Evolutionary conservation across 768 basidiomycete species (phyloP), one percentile per base, ranked within the genome.

Genomic region (Mycena floridula): DNA sequence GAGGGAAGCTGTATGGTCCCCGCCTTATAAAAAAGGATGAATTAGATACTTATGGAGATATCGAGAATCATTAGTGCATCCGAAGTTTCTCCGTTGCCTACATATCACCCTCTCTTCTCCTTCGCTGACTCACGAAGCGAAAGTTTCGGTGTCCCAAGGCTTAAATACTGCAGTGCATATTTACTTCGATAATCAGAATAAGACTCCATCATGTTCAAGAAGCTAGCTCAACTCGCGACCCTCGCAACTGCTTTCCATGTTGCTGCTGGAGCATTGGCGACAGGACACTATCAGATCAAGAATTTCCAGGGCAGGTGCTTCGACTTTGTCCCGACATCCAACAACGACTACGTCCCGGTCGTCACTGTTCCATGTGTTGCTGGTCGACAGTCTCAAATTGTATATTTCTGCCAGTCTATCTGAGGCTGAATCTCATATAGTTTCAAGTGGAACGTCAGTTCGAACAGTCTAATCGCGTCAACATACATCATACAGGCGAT

Each of bases 281-380:
- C n/a, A 13, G 38, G 38, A 5, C 38, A 39, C 38, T 39, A n/a
- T 22, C 38, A 39, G 13, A 39, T 39, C 38, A 22, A n/a, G 13
- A 21, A 39, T 22, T 39, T 39, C 22, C 38, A 39, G 22, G 38
- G 38, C n/a, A 15, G 38, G 21, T 39, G 38, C 38, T 12, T 39
- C 22, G 38, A 39, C 22, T 39, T n/a, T 23, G 22, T 23, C n/a
- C 38, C 38, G 21, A 39, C 38, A n/a, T 39, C 38, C 21, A 39
- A 15, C 38, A 39, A 39, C 22, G 21, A 16, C 22, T 39, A n/a
- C 22, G 38, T 39, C 22, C 38, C 38, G n/a, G 21, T 39, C 22
- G 38, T 39, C 22, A 39, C 38, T 5, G 21, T 13, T 16, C 15
- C 38, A 2, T 39, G 38, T 11, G 38, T 18, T 4, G 21, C 15